phyloP scores from a whole-genome alignment of 2,329 filamentous ascomycete species.

The Arthrobotrys iridis region DNA sequence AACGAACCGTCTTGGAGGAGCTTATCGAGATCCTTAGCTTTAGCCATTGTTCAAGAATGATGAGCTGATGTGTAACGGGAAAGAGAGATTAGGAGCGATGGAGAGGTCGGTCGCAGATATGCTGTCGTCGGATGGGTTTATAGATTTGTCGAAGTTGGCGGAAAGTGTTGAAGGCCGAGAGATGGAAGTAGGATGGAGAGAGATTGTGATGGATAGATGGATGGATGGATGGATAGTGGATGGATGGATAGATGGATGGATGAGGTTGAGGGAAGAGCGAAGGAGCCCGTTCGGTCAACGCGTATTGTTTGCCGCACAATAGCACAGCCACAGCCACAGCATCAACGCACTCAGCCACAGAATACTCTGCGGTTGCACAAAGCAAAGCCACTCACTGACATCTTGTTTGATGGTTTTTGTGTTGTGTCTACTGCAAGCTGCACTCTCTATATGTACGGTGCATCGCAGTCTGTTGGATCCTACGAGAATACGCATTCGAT shows the following conservation, averaged over 20 bases:
- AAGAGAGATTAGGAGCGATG: not conserved
- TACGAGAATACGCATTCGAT: no score
- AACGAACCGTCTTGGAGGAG: conserved; percentile 38
- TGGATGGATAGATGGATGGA: not conserved
- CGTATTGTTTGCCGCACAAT: conserved; percentile 39
- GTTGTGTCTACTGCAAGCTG: no score
- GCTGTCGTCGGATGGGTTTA: not conserved
- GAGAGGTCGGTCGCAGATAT: not conserved
- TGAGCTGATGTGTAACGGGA: not conserved
- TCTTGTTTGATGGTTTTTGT: no score
- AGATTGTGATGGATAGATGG: not conserved
- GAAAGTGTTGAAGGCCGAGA: not conserved
- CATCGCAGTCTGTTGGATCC: not conserved
- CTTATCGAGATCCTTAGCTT: conserved; percentile 39
- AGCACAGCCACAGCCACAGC: conserved; percentile 14
- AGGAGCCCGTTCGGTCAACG: conserved; percentile 23
- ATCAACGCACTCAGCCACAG: not conserved
- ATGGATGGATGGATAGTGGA: not conserved
- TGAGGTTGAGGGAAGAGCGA: not conserved
- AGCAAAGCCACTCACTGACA: not conserved
- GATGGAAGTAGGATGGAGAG: not conserved
- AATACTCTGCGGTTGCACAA: not conserved
- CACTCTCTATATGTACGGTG: no score
- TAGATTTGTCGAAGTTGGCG: not conserved
- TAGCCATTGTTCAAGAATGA: conserved; percentile 16